phyloP scores from a whole-genome alignment of 1,284 basidiomycete genomes.

The Volvariella volvacea region DNA sequence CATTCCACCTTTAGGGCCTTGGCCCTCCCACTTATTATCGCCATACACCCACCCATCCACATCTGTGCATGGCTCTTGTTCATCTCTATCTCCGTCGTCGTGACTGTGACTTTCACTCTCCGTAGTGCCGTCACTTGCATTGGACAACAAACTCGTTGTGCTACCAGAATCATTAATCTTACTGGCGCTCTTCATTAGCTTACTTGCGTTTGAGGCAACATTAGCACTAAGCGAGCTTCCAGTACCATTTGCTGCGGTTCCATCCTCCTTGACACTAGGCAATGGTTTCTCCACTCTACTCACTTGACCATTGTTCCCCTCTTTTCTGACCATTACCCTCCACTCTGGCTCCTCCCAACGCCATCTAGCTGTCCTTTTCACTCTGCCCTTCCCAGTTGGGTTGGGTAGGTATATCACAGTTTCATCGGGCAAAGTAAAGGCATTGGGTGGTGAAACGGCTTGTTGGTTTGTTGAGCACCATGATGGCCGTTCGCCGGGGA shows the following conservation, averaged over 20 bases:
- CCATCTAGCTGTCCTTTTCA: constrained; percentile 76
- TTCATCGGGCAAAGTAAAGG: constrained; percentile 54
- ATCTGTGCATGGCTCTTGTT: constrained; percentile 59
- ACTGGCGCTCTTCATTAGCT: constrained; percentile 39
- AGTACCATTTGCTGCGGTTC: constrained; percentile 2
- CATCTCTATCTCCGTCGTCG: constrained; percentile 19
- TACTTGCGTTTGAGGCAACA: background rate
- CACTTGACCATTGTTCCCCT: constrained; percentile 29
- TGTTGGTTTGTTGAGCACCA: constrained; percentile 68
- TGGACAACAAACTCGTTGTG: constrained; percentile 8
- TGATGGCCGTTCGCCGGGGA: constrained; percentile 85
- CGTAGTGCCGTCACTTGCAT: constrained; percentile 1
- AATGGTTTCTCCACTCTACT: constrained; percentile 54
- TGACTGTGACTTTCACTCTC: constrained; percentile 8
- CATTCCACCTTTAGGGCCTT: constrained; percentile 72
- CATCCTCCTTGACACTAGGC: constrained; percentile 38
- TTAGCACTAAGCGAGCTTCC: constrained; percentile 3
- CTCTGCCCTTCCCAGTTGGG: constrained; percentile 30
- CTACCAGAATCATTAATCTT: constrained; percentile 23
- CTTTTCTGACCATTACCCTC: constrained; percentile 63
- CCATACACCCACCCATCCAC: constrained; percentile 90
- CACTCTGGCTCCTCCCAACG: constrained; percentile 86
- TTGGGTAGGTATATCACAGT: constrained; percentile 47
- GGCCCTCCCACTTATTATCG: constrained; percentile 93
- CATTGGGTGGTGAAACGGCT: constrained; percentile 58